Percentiles rank a stretch among this genome's conserved stretches.
Conservation (phyloP, 1,139 yeast genomes). For the Kurtzmaniella quercitrusa region DNA sequence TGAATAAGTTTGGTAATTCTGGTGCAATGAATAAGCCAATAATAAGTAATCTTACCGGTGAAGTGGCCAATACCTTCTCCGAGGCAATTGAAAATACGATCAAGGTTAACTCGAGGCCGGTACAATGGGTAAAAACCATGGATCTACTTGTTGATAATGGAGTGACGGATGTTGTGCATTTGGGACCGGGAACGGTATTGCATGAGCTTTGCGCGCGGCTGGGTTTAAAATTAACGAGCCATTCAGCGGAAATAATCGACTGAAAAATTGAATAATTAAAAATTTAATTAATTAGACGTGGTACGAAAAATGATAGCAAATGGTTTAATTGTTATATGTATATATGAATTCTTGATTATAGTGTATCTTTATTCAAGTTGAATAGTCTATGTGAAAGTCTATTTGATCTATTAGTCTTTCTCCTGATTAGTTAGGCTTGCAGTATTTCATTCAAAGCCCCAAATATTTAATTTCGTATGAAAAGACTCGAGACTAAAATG, state of each 20-base stretch:
- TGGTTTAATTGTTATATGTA: too few species aligned
- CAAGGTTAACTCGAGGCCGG: conserved; percentile 38
- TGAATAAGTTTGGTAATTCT: not conserved
- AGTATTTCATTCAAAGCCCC: too few species aligned
- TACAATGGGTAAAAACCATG: conserved; percentile 38
- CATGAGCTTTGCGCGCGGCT: conserved; percentile 16
- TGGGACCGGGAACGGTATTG: conserved; percentile 39
- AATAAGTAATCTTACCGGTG: conserved; percentile 34
- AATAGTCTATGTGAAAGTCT: too few species aligned
- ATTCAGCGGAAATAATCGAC: not conserved
- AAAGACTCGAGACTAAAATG: too few species aligned
- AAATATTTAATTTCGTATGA: too few species aligned
- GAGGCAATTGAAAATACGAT: conserved; percentile 27
- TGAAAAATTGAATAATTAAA: not conserved
- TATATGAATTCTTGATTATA: conserved; percentile 21
- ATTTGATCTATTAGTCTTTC: too few species aligned
- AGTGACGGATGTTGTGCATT: conserved; percentile 21
- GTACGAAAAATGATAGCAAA: too few species aligned
- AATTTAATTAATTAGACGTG: not conserved
- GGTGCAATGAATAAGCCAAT: conserved; percentile 16
- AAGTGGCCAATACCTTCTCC: conserved; percentile 13
- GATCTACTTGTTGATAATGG: conserved; percentile 16
- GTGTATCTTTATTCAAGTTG: too few species aligned
- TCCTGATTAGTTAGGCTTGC: too few species aligned
- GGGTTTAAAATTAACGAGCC: not conserved